Conservation (phyloP, 2,329 filamentous ascomycete species). For the Aspergillus fischeri region DNA sequence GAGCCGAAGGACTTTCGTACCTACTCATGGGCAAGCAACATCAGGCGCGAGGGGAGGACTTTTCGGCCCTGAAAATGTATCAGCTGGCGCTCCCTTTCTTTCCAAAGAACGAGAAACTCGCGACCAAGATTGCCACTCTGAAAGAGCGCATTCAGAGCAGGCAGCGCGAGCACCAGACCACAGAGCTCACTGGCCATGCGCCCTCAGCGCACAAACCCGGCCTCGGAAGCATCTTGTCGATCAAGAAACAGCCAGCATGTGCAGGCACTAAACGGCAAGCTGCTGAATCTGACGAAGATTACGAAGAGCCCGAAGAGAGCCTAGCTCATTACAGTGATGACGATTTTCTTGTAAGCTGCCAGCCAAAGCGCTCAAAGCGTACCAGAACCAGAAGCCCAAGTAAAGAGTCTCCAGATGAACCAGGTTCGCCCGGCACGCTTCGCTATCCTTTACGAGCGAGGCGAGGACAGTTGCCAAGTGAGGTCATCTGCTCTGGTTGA, state of each 20-base stretch:
- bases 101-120: constrained; percentile 75
- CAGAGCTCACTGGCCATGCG: constrained; percentile 11
- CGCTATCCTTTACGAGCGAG: constrained; percentile 13
- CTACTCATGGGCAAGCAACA: constrained; percentile 90
- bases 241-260: constrained; percentile 25
- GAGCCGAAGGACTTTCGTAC: constrained; percentile 77
- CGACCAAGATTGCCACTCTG: constrained; percentile 51
- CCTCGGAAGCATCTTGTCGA: constrained; percentile 31
- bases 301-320: constrained; percentile 20
- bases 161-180: constrained; percentile 13
- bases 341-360: constrained; percentile 16
- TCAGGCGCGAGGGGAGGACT: constrained; percentile 75
- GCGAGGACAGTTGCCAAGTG: background rate
- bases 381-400: constrained; percentile 18
- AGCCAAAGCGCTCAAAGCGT: constrained; percentile 27
- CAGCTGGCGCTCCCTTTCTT: constrained; percentile 81
- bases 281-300: constrained; percentile 30
- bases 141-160: constrained; percentile 46
- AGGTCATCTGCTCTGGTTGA: constrained; percentile 37
- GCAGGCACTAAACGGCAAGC: constrained; percentile 25
- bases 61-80: constrained; percentile 77
- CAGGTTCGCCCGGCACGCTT: constrained; percentile 39
- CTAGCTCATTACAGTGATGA: constrained; percentile 30
- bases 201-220: constrained; percentile 19
- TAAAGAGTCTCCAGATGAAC: constrained; percentile 15